Conservation (phyloP, 75 land plant genomes). For the Selaginella moellendorffii region DNA sequence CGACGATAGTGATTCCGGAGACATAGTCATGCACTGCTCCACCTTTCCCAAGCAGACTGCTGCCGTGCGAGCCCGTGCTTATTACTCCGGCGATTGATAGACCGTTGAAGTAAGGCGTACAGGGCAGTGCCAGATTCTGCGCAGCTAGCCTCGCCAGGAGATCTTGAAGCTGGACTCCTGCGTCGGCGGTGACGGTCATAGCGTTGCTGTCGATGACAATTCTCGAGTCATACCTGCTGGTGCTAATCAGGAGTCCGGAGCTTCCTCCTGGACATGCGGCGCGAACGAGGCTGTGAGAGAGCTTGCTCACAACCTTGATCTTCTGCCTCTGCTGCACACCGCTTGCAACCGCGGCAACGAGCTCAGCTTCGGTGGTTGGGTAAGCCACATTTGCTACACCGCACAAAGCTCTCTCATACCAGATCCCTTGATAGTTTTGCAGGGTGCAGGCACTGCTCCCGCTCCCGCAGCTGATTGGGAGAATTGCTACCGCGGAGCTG, state of each 20-base stretch:
- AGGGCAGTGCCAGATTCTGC: neutral
- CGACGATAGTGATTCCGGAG: neutral
- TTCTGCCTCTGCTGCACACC: neutral
- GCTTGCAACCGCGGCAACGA: neutral
- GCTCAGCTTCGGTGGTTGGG: constrained; percentile 1
- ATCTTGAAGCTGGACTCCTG: constrained; percentile 5
- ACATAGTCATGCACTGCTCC: constrained; percentile 3
- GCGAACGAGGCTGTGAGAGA: neutral
- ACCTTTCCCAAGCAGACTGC: neutral
- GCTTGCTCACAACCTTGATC: constrained; percentile 8
- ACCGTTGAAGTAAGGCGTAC: neutral
- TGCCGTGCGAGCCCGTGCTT: constrained; percentile 1
- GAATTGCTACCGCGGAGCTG: neutral
- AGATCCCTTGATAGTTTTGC: constrained; percentile 32
- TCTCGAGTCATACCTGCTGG: constrained; percentile 8
- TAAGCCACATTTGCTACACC: neutral
- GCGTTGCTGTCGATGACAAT: neutral
- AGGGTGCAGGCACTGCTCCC: constrained; percentile 30
- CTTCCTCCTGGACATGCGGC: constrained; percentile 6
- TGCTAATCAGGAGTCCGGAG: constrained; percentile 2
- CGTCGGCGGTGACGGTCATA: constrained; percentile 2
- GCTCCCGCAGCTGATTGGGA: constrained; percentile 24
- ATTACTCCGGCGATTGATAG: neutral
- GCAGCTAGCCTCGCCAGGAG: too few relatives aligned
- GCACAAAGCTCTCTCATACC: constrained; percentile 42